Base-by-base conservation (phyloP, 2,329 filamentous ascomycete species). In the Microsporum audouinii region DNA sequence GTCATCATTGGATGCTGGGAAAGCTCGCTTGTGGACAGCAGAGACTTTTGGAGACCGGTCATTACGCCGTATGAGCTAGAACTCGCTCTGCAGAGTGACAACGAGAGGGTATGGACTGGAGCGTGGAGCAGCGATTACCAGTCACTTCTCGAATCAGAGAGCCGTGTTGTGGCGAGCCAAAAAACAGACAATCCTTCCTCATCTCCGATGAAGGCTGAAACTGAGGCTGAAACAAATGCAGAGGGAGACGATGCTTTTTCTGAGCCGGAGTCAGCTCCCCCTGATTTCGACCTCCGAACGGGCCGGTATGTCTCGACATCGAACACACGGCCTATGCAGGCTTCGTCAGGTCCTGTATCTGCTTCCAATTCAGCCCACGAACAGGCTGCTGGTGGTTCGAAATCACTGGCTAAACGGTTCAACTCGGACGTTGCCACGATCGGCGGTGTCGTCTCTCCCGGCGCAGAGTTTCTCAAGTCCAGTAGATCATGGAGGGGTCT, bases 1-100 rank as follows among this genome's bases (percentile, higher is more conserved):
- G 91, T 97, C 0, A 91, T 97, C 0, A 89, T 99, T 7, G 92
- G 94, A 1, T 99, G 94, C 75, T 99, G 94, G 94, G 94, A 99
- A 76, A 96, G 91, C 72, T 90, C 88, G 63, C 77, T 97, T 58
- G 84, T 99, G 3, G 92, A 96, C 68, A 90, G 91, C 65, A 88
- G 88, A 62, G 88, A 88, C 5, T 95, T 96, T 70, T 97, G 87
- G 81, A 84, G 85, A 67, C 91, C 91, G 0, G 86, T 97, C 7
- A 85, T 97, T 45, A 99, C 94, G n/a, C 92, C 92, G 0, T 97
- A 95, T 71, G 94, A 99, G 78, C 77, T 97, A 60, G 85, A 85
- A 59, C 77, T 96, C 55, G 89, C 89, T 2, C 75, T 99, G 63
- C 80, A 84, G 74, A 80, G 82, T 12, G 91, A 96, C 69, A 82